Evolutionary conservation across 169 alveolate genomes (phyloP).

Genomic region (Babesia sp.): DNA sequence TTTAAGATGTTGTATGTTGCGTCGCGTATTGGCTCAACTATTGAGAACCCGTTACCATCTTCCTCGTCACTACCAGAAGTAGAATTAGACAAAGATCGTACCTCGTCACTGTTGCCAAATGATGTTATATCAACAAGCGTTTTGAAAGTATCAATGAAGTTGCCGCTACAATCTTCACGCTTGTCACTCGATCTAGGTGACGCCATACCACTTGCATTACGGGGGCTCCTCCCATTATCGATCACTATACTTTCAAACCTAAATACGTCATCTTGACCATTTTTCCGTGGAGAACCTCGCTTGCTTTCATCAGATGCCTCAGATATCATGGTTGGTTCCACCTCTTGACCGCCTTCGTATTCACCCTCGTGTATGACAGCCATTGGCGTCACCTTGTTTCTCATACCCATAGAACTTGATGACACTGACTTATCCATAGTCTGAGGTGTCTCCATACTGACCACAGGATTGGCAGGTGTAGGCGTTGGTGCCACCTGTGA

Average conservation of each 20-base stretch:
- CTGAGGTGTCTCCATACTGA: no score
- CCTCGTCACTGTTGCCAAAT: background rate
- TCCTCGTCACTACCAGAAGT: background rate
- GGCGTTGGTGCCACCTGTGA: no score
- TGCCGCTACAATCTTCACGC: background rate
- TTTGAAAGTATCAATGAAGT: conserved; percentile 19
- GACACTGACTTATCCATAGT: no score
- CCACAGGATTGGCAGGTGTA: no score
- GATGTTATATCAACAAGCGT: conserved; percentile 21
- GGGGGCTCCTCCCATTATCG: no score
- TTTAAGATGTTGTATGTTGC: conserved; percentile 13
- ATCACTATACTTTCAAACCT: no score
- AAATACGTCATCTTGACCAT: no score
- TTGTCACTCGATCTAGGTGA: no score
- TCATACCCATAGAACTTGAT: no score
- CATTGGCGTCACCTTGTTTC: background rate
- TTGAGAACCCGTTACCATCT: background rate
- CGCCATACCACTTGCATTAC: no score
- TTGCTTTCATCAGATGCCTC: conserved; percentile 4
- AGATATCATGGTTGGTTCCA: background rate
- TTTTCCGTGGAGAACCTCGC: no score
- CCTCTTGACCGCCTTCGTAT: background rate
- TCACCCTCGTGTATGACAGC: conserved; percentile 3
- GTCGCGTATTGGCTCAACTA: conserved; percentile 4
- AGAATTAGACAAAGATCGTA: background rate